phyloP scores from a whole-genome alignment of 2,329 filamentous ascomycete genomes.

The Elsinoe necatrix region DNA sequence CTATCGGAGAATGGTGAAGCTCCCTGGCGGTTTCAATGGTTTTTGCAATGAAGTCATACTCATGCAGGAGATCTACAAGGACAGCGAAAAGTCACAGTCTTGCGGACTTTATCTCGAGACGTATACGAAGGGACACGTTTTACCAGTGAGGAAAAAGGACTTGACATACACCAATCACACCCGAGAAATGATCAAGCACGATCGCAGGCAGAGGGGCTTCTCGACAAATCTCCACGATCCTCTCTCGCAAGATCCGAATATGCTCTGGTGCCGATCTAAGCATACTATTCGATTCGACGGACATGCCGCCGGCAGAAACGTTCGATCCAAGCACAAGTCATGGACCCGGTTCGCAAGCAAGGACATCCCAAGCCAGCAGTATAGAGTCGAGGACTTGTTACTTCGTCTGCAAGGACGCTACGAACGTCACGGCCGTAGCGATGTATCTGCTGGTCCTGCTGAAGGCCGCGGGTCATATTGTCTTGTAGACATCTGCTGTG shows the following conservation, averaged over 20 bases:
- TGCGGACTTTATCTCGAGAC: neutral
- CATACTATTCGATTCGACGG: neutral
- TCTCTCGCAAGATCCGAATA: neutral
- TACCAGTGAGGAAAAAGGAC: neutral
- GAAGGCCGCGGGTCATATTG: constrained; percentile 26
- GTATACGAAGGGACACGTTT: neutral
- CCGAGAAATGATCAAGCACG: neutral
- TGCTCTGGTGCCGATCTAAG: neutral
- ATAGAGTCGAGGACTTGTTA: neutral
- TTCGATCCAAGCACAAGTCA: neutral
- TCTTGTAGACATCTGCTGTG: constrained; percentile 65
- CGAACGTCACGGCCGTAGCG: neutral
- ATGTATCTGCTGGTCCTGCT: neutral
- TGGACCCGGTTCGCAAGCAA: neutral
- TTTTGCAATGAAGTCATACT: neutral
- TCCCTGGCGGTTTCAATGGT: neutral
- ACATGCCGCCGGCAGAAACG: neutral
- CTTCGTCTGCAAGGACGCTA: neutral
- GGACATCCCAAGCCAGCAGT: neutral
- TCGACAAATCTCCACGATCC: neutral
- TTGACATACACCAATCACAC: neutral
- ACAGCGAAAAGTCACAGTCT: neutral
- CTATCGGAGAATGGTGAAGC: neutral
- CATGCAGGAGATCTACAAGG: neutral
- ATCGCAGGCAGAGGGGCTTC: neutral